These are phyloP conservation scores for Yueomyces sp. DNA, from an alignment of 805 yeast genomes.

Conservation along the genomic window DNA sequence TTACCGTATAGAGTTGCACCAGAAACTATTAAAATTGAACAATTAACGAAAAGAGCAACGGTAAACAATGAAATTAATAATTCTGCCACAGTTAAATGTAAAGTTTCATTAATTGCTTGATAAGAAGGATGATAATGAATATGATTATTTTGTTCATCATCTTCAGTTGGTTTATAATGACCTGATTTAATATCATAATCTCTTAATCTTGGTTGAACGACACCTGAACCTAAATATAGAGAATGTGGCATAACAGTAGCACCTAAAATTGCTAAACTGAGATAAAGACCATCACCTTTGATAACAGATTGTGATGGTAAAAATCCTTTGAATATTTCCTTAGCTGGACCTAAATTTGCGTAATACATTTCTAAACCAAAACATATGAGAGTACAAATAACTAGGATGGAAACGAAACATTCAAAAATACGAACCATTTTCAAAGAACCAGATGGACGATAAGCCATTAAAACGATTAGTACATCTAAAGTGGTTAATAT, in stretches of 20 bases:
- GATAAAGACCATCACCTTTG: conserved; percentile 52
- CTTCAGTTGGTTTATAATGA: conserved; percentile 31
- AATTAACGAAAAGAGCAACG: conserved; percentile 81
- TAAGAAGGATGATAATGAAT: conserved; percentile 60
- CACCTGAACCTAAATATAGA: conserved; percentile 73
- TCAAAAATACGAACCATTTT: conserved; percentile 69
- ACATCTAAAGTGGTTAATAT: conserved; percentile 78
- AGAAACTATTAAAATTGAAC: conserved; percentile 80
- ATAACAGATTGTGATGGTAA: conserved; percentile 38
- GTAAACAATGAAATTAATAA: conserved; percentile 71
- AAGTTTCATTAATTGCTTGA: conserved; percentile 68
- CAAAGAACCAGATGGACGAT: conserved; percentile 75
- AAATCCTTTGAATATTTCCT: conserved; percentile 60
- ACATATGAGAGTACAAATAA: conserved; percentile 72
- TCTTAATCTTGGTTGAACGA: conserved; percentile 73
- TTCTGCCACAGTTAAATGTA: conserved; percentile 74
- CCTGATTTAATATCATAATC: conserved; percentile 67
- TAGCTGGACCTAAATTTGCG: conserved; percentile 41
- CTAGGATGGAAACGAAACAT: conserved; percentile 62
- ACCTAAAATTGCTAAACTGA: conserved; percentile 77
- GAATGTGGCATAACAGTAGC: conserved; percentile 96
- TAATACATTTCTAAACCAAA: conserved; percentile 67
- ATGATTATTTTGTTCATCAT: conserved; percentile 25
- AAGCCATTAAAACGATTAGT: conserved; percentile 71
- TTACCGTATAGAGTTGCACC: conserved; percentile 68